A percentile compares a stretch with the other conserved stretches of the same genome.
Evolutionary conservation across 139 green algal genomes (phyloP).

Genomic region (Chlorella sp.): DNA sequence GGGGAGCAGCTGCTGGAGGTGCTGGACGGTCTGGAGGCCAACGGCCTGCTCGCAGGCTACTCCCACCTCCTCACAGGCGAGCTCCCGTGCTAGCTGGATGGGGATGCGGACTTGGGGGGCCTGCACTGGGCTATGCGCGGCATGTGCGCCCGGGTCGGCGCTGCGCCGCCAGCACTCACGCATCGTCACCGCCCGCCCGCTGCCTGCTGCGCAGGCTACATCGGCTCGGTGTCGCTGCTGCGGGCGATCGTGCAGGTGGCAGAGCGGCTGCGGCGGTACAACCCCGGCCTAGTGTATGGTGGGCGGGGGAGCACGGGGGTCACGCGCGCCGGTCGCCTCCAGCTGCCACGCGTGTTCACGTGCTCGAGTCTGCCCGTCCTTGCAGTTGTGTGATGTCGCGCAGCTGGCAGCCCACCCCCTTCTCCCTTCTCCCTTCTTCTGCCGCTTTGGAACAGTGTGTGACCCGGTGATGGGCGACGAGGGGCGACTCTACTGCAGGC

Average conservation of each 20-base stretch:
- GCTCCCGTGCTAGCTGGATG: no score
- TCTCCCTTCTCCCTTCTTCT: neutral
- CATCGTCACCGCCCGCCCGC: no score
- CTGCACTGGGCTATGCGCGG: no score
- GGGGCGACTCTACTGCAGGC: conserved; percentile 78
- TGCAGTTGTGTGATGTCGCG: no score
- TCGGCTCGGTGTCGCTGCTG: conserved; percentile 80
- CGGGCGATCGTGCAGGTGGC: conserved; percentile 68
- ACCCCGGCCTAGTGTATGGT: conserved; percentile 75
- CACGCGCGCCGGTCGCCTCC: no score
- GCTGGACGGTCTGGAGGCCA: conserved; percentile 82
- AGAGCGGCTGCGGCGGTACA: conserved; percentile 53
- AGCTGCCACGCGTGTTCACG: no score
- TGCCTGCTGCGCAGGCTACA: conserved; percentile 77
- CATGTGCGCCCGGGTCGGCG: no score
- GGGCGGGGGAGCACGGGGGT: neutral
- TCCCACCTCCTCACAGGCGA: conserved; percentile 92
- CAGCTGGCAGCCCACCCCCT: no score
- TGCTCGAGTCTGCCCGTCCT: no score
- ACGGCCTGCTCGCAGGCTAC: conserved; percentile 75
- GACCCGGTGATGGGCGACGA: conserved; percentile 96
- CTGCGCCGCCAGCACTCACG: no score
- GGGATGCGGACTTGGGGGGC: no score
- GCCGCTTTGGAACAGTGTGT: conserved; percentile 78
- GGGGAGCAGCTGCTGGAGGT: conserved; percentile 70